Evolutionary conservation across 495 filamentous ascomycete genomes (phyloP).

Genomic region (Saxophila tyrrhenica): DNA sequence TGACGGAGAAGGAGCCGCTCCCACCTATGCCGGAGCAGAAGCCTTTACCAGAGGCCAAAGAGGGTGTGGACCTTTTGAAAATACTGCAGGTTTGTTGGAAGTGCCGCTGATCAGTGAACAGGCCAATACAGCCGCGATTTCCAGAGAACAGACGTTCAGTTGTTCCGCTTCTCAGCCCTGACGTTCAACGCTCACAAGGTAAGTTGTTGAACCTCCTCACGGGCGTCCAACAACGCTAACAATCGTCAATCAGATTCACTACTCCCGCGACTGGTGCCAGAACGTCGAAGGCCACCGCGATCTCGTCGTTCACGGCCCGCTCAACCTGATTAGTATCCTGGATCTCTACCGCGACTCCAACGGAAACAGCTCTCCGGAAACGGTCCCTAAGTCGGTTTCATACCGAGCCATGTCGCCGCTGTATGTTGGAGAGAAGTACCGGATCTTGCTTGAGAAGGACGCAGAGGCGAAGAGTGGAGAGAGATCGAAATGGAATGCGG

Average conservation of each 20-base stretch:
- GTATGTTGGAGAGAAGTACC: not conserved
- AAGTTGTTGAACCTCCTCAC: too few species aligned
- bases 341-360: not conserved
- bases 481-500: not conserved
- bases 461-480: not conserved
- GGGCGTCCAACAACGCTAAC: too few species aligned
- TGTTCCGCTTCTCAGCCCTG: not conserved
- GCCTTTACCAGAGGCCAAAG: not conserved
- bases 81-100: not conserved
- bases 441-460: not conserved
- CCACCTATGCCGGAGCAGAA: not conserved
- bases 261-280: not conserved
- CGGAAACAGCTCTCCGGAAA: not conserved
- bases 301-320: not conserved
- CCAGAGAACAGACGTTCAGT: not conserved
- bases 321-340: not conserved
- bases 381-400: not conserved
- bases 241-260: too few species aligned
- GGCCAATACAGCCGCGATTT: not conserved
- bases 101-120: not conserved
- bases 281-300: not conserved
- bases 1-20: not conserved
- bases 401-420: not conserved
- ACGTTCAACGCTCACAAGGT: constrained; percentile 3
- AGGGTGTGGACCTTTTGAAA: too few species aligned